phyloP scores from a whole-genome alignment of 805 yeast species.

The Barnettozyma salicaria region DNA sequence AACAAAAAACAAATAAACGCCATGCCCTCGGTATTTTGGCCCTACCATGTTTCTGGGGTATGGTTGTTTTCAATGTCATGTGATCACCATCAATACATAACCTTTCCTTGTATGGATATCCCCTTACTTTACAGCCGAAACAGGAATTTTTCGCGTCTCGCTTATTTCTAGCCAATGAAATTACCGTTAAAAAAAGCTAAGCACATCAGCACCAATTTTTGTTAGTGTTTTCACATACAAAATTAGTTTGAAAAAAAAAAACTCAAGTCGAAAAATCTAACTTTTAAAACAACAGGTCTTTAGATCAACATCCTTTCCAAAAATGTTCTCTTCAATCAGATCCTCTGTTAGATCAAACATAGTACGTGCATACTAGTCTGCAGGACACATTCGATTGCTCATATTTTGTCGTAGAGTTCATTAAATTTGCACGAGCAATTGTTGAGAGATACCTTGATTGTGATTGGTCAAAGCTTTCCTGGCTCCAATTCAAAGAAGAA shows the following conservation, averaged over 20 bases:
- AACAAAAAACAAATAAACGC: too few species aligned
- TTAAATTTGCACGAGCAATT: slow-evolving; percentile 1
- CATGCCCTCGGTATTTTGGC: too few species aligned
- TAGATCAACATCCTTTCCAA: slow-evolving; percentile 9
- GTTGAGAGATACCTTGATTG: slow-evolving; percentile 9
- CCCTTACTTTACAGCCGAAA: too few species aligned
- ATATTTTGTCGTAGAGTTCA: too few species aligned
- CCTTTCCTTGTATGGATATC: not conserved
- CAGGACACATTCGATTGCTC: too few species aligned
- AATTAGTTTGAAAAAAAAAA: slow-evolving; percentile 6
- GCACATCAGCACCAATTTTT: slow-evolving; percentile 4
- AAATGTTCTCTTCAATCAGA: slow-evolving; percentile 29
- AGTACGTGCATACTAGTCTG: slow-evolving; percentile 21
- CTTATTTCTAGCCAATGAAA: slow-evolving; percentile 24
- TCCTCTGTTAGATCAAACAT: slow-evolving; percentile 29
- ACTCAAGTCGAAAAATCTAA: slow-evolving; percentile 1
- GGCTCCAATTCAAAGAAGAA: too few species aligned
- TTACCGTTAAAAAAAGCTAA: slow-evolving; percentile 10
- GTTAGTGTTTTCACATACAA: not conserved
- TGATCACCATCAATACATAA: not conserved
- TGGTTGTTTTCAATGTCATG: too few species aligned
- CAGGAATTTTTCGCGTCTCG: slow-evolving; percentile 3
- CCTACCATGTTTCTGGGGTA: too few species aligned
- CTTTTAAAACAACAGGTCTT: slow-evolving; percentile 2
- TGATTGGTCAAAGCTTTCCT: slow-evolving; percentile 9